A percentile compares a stretch with the other conserved stretches of the same genome.
Conservation (phyloP, 1,284 basidiomycete species). For the Cyathus pygmaeus region DNA sequence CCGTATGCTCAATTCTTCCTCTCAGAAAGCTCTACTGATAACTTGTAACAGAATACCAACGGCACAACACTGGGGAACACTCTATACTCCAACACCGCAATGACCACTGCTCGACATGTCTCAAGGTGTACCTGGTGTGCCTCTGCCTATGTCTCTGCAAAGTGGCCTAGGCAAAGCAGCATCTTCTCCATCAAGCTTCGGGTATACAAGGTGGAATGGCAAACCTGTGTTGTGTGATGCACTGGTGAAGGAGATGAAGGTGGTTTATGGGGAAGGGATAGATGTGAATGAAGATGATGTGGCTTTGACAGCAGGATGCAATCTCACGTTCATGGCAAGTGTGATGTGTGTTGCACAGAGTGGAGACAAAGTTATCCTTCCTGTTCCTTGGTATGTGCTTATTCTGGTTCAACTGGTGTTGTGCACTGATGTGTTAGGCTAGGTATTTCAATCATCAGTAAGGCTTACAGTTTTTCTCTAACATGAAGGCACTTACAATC, state of each 20-base stretch:
- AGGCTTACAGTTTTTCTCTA: constrained; percentile 19
- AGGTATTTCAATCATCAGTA: constrained; percentile 86
- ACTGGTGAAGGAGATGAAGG: constrained; percentile 73
- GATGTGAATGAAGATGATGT: constrained; percentile 67
- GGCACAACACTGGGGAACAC: constrained; percentile 71
- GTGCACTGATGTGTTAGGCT: not conserved
- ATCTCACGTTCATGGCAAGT: constrained; percentile 75
- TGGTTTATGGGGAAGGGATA: constrained; percentile 62
- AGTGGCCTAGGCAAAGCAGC: constrained; percentile 59
- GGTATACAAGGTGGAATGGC: constrained; percentile 78
- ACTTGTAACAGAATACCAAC: constrained; percentile 65
- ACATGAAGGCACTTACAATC: constrained; percentile 3
- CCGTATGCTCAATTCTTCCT: constrained; percentile 40
- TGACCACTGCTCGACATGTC: constrained; percentile 79
- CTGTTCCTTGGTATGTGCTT: constrained; percentile 73
- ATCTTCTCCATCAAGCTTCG: constrained; percentile 57
- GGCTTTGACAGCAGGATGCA: constrained; percentile 73
- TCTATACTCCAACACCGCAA: constrained; percentile 54
- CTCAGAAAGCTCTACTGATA: not conserved
- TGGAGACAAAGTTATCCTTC: constrained; percentile 83
- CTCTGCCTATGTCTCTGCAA: constrained; percentile 67
- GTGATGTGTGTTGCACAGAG: constrained; percentile 74
- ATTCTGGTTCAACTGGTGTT: not conserved
- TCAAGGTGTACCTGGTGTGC: constrained; percentile 78
- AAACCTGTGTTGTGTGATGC: constrained; percentile 66